These are phyloP conservation scores for Oxyria digyna DNA, from an alignment of 148 eudicot genomes.

Conservation along the genomic window DNA sequence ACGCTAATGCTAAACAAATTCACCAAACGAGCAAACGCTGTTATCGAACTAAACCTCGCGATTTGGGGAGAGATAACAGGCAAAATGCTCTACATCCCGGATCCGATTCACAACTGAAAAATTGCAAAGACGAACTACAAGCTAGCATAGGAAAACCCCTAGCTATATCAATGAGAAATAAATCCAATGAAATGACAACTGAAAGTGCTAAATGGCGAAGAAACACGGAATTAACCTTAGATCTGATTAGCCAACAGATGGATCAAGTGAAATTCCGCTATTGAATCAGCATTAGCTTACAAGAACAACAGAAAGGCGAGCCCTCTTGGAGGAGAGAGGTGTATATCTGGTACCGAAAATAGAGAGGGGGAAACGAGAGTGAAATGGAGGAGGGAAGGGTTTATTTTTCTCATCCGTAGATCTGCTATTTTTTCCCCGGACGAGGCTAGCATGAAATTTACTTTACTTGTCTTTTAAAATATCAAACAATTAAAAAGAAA, in stretches of 20 bases:
- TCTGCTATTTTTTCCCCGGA: no score
- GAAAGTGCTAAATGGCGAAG: not conserved
- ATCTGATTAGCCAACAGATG: constrained; percentile 6
- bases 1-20: not conserved
- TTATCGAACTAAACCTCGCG: not conserved
- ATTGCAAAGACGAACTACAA: not conserved
- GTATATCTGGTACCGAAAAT: no score
- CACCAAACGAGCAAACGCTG: not conserved
- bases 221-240: constrained; percentile 9
- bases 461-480: no score
- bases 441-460: no score
- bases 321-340: no score
- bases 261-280: constrained; percentile 9
- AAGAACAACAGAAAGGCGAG: not conserved
- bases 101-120: not conserved
- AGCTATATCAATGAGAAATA: not conserved
- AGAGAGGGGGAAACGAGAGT: no score
- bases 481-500: no score
- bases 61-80: not conserved
- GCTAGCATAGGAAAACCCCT: no score
- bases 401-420: no score
- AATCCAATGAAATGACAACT: not conserved
- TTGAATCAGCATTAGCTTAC: not conserved
- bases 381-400: no score
- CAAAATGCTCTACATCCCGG: not conserved